Base-by-base conservation (phyloP, 257 asterid genomes). In the Solanum ossicruentum region DNA sequence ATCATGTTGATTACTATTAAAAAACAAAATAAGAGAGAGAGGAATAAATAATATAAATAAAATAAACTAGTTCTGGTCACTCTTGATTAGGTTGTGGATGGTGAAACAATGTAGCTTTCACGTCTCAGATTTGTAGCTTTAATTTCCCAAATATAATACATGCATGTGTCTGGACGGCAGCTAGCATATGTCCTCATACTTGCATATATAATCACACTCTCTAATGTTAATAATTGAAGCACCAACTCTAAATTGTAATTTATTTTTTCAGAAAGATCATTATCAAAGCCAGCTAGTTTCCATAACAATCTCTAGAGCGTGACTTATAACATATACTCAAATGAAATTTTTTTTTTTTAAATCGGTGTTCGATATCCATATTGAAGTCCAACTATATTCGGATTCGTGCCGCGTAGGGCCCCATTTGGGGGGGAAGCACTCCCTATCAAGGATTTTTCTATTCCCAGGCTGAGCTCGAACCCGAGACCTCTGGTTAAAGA, bases 341-440 rank as follows among this genome's bases (percentile, higher is more conserved):
- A 0, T 43, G 47, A 43, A 43, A 1, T 1, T 32, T 32, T 3
- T 32, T 3, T 32, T 32, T 32, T 32, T 32, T 2, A 0, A 32
- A 0, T 0, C 36, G 3, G 36, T 2, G 0, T 32, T 32, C 3
- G 3, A 32, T 32, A 32, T 32, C 0, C 36, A 32, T 0, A 32
- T 32, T 32, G 36, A 3, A 32, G 36, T 1, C 0, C 36, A 0
- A 32, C 1, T 32, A 32, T 32, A 32, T 32, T 1, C 0, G 36
- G 36, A 32, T 32, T 32, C 36, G 3, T 32, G 36, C 3, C 0
- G 36, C 3, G 0, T 32, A 32, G 3, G 3, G 36, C 36, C 36
- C 36, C 36, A 32, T 32, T 32, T 32, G 36, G 32, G 0, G 36
- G 36, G 36, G 36, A 32, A 32, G 36, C 36, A 32, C 36, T 32